Base-by-base conservation (phyloP, 257 asterid genomes). In the Solanum dulcamara region DNA sequence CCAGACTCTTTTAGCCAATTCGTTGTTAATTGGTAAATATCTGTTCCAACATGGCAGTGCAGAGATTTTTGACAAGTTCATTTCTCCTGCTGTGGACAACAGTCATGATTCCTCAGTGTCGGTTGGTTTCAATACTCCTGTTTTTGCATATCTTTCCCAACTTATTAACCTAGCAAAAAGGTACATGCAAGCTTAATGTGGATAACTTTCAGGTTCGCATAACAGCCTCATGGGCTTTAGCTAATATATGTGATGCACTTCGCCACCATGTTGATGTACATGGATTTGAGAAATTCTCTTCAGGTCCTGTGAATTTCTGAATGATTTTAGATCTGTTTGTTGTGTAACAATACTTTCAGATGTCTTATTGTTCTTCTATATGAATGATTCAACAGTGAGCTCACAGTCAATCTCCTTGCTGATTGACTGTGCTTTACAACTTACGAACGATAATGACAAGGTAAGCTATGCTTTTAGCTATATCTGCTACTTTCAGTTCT, bases 171-270 rank as follows among this genome's bases (percentile, higher is more conserved):
- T 48, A 79, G 44, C 59, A 79, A 17, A 77, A 32, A 48, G 64
- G 17, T 79, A 48, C 42, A 48, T 10, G 44, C 30, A 79, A 30
- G 17, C 64, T 79, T 79, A 48, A 30, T 30, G 64, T 48, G 83
- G 83, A 66, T 75, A 86, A 90, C 84, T 91, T 89, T 88, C 94
- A 96, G 99, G 98, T 96, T 35, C 98, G 99, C 77, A 93, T 94
- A 86, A 90, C 98, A 77, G 96, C 99, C 79, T 96, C 99, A 11
- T 96, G 99, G 99, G 97, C 99, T 86, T 89, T 94, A 81, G 99
- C 99, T 26, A 96, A 96, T 87, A 93, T 94, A 77, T 93, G 98
- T 88, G 98, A 93, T 90, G 92, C 98, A 84, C 92, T 96, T 84
- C 89, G 95, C 42, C 94, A 91, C 86, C 89, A 88, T 91, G 88